Base-by-base conservation (phyloP, 202 grass and related monocot species). In the Carex arenaria region DNA sequence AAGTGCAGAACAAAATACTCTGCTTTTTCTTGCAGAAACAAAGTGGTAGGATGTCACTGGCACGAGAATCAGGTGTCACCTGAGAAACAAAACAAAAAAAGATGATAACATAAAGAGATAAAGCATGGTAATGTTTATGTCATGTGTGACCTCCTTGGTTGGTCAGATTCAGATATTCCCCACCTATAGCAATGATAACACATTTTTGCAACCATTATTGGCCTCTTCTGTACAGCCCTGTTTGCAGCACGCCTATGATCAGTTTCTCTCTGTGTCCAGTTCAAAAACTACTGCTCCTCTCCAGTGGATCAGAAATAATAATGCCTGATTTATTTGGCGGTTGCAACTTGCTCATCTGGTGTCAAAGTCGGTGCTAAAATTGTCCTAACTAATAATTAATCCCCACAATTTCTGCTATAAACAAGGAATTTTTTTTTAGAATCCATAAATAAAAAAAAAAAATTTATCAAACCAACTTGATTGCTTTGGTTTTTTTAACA, bases 41-140 rank as follows among this genome's bases (percentile, higher is more conserved):
- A 56, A 32, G 38, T 78, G 53, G 73, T 60, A 11, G 53, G 53
- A 60, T 59, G 53, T 54, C 53, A 78, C 73, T 78, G 73, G 73
- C 73, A 78, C 73, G 30, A 78, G 53, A 59, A 59, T 78, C 73
- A 78, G 73, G 73, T 78, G 73, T 59, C 73, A 78, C 73, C 73
- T 78, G 73, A 60, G 73, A 60, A 78, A 78, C 53, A 78, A 78
- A 59, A 57, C 51, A 78, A 78, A 78, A 78, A 78, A 34, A 38
- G 73, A 59, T 78, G 73, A 78, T 20, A 53, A 59, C 30, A 78
- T 78, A 60, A 1, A 78, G 38, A 78, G 73, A 78, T 31, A 78
- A 38, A 60, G 38, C 73, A 78, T 78, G 73, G 53, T 34, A 60
- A 78, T 78, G 53, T 38, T 59, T 78, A 60, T 59, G 73, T 78